Evolutionary conservation across 208 protist species (phyloP).

Genomic region (Crithidia thermophila): DNA sequence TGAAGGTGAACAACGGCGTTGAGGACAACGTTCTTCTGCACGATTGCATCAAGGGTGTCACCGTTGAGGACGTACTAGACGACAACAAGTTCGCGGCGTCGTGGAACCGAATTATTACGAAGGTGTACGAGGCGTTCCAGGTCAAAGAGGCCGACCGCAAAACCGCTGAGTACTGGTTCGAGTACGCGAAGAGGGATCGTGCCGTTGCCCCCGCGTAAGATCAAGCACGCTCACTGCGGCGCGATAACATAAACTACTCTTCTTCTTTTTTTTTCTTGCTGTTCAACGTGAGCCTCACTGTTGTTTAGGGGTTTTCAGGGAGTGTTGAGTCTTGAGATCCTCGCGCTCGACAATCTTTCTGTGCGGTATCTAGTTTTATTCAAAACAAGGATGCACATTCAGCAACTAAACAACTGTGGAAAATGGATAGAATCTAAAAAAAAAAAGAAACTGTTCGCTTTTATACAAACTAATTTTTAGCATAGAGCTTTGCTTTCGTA

Average conservation of each 20-base stretch:
- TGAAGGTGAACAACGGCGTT: slow-evolving; percentile 88
- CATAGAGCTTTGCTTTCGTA: too few species aligned
- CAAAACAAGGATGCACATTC: too few species aligned
- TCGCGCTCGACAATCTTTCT: too few species aligned
- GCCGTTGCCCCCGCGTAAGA: background rate
- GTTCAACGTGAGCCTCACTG: background rate
- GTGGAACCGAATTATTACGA: slow-evolving; percentile 79
- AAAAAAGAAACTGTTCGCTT: too few species aligned
- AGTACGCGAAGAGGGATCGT: slow-evolving; percentile 26
- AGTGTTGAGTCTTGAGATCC: too few species aligned
- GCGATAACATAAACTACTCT: background rate
- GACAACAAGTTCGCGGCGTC: slow-evolving; percentile 40
- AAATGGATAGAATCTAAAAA: too few species aligned
- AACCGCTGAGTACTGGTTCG: slow-evolving; percentile 57
- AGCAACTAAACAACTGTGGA: too few species aligned
- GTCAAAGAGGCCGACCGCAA: slow-evolving; percentile 54
- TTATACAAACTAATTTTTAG: too few species aligned
- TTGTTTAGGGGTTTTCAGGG: too few species aligned
- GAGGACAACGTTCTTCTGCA: slow-evolving; percentile 92
- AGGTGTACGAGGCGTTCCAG: slow-evolving; percentile 87
- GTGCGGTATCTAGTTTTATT: too few species aligned
- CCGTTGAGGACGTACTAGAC: slow-evolving; percentile 63
- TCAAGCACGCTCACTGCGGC: too few species aligned
- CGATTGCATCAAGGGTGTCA: slow-evolving; percentile 75
- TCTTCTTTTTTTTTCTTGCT: background rate